Evolutionary conservation across 352 stramenopile genomes (phyloP), one percentile per base, ranked within the genome.

Genomic region (Pythium insidiosum): DNA sequence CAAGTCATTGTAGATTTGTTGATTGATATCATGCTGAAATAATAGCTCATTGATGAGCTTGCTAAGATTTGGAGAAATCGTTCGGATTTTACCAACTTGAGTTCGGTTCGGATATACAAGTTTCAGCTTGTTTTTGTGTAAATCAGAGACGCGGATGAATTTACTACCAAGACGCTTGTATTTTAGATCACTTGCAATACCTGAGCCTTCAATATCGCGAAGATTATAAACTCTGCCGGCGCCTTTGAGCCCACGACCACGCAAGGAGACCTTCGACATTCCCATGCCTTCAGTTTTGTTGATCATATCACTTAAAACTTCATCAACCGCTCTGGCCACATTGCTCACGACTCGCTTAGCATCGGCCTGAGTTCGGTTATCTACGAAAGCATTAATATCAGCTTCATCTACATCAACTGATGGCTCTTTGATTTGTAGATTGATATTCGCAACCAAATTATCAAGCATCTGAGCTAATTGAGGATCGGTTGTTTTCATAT

Each of bases 101-200:
- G 35, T 53, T 1, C 45, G 45, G 24, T 53, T 53, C n/a, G 24
- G 6, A 22, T 45, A 53, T 6, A 33, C 29, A 7, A 53, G 28
- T 24, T 53, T 53, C 3, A 53, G 20, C n/a, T 18, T 5, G 24
- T 45, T 38, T 21, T 29, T 5, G 15, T 39, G 19, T 12, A 53
- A 19, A 45, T 53, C 23, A 22, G 23, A 3, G 6, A 53, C 5
- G 5, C 28, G n/a, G 38, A 44, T 40, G 29, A 40, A 53, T 31
- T 53, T 53, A 23, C 16, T 36, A 26, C 45, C 45, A n/a, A 53
- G 28, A 21, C 21, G 36, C 21, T 53, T 53, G 16, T 53, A 53
- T 20, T 40, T 45, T 0, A 45, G 21, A 39, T 43, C 45, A 38
- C 30, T 43, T 39, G 45, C 45, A 26, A 25, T 40, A 28, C 45